Conservation (phyloP, 306 rosid genomes). For the Crotalaria pallida region DNA sequence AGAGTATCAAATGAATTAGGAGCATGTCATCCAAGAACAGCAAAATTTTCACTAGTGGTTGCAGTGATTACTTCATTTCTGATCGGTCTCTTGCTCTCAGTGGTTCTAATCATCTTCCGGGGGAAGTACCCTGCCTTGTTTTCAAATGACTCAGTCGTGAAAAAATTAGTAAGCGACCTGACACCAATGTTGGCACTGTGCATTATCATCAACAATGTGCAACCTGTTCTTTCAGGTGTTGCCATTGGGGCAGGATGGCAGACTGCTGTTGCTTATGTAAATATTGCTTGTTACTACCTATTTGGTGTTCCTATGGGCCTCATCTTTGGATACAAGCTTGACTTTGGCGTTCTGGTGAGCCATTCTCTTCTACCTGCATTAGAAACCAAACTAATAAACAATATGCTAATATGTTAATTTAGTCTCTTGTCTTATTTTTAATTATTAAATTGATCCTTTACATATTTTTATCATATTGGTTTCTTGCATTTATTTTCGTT, state of each 20-base stretch:
- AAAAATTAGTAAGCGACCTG: slow-evolving; percentile 40
- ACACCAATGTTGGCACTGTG: slow-evolving; percentile 64
- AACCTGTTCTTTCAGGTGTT: slow-evolving; percentile 87
- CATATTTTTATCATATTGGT: no score
- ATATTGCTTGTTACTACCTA: slow-evolving; percentile 61
- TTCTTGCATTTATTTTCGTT: no score
- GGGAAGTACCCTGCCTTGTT: slow-evolving; percentile 49
- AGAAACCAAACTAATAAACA: not conserved
- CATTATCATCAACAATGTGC: slow-evolving; percentile 70
- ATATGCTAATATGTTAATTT: no score
- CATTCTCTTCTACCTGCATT: not conserved
- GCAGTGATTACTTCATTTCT: slow-evolving; percentile 47
- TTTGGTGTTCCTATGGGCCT: slow-evolving; percentile 80
- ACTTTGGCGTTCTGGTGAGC: slow-evolving; percentile 51
- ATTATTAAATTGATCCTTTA: no score
- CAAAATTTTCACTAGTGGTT: slow-evolving; percentile 63
- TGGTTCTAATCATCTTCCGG: slow-evolving; percentile 35
- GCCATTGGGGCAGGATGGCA: slow-evolving; percentile 98
- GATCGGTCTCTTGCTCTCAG: slow-evolving; percentile 29
- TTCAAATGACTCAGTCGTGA: slow-evolving; percentile 43
- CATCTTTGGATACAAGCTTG: slow-evolving; percentile 41
- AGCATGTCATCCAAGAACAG: slow-evolving; percentile 79
- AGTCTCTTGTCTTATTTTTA: no score
- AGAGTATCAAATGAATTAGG: slow-evolving; percentile 89
- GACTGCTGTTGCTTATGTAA: slow-evolving; percentile 59